Percentiles rank a stretch among this genome's conserved stretches.
Evolutionary conservation across 2,329 filamentous ascomycete genomes (phyloP).

Genomic region (Zopfia rhizophila): DNA sequence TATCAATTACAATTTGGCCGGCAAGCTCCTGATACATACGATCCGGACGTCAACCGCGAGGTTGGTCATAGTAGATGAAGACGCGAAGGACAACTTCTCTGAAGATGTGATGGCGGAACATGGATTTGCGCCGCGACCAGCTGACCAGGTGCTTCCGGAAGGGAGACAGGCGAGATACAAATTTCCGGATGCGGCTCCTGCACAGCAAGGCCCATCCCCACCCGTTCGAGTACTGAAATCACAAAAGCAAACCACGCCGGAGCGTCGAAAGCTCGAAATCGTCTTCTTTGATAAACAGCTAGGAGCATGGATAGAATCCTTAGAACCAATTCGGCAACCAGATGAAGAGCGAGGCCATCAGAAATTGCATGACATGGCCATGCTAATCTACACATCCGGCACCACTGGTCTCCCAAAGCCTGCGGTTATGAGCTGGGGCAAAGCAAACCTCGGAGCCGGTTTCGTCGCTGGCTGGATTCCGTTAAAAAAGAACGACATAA

Average conservation of each 20-base stretch:
- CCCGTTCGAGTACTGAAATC: not conserved
- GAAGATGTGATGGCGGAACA: constrained; percentile 40
- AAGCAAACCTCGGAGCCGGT: constrained; percentile 30
- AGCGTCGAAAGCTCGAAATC: constrained; percentile 37
- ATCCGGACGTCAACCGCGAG: constrained; percentile 67
- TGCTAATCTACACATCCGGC: constrained; percentile 53
- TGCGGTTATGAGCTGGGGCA: constrained; percentile 43
- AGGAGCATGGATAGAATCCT: constrained; percentile 37
- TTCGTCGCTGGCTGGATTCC: constrained; percentile 35
- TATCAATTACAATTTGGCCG: constrained; percentile 52
- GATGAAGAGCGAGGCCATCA: constrained; percentile 39
- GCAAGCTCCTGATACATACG: constrained; percentile 58
- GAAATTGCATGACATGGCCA: constrained; percentile 40
- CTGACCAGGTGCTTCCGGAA: constrained; percentile 5
- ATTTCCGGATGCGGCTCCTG: constrained; percentile 16
- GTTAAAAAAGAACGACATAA: constrained; percentile 39
- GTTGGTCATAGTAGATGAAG: constrained; percentile 69
- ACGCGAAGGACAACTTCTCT: constrained; percentile 46
- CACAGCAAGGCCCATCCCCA: not conserved
- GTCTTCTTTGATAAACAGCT: constrained; percentile 44
- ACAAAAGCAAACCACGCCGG: constrained; percentile 25
- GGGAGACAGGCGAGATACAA: constrained; percentile 31
- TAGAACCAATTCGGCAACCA: constrained; percentile 41
- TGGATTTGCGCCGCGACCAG: constrained; percentile 30
- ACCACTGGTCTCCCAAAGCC: constrained; percentile 51